phyloP scores from a whole-genome alignment of 1,284 basidiomycete species.

The Austroboletus niveus region DNA sequence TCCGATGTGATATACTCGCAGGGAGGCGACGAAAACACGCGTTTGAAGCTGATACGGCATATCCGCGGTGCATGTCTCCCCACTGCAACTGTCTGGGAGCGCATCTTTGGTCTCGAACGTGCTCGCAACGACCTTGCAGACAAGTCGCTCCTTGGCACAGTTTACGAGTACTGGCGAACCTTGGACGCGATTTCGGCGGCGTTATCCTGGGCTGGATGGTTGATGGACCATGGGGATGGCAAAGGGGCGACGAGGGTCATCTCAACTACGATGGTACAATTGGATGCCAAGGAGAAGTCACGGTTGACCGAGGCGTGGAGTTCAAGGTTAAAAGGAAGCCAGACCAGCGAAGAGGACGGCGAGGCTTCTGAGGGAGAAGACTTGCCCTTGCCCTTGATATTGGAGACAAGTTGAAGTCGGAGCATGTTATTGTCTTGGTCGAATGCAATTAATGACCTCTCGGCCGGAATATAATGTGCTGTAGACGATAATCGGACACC shows the following conservation, averaged over 20 bases:
- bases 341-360: conserved; percentile 23
- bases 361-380: conserved; percentile 16
- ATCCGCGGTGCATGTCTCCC: conserved; percentile 43
- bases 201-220: conserved; percentile 46
- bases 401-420: conserved; percentile 13
- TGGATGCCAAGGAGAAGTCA: conserved; percentile 19
- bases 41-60: conserved; percentile 39
- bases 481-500: background rate
- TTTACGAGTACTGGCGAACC: conserved; percentile 45
- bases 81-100: conserved; percentile 44
- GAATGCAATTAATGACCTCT: too few relatives aligned
- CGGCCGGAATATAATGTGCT: background rate
- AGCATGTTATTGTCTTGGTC: background rate
- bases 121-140: conserved; percentile 21
- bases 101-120: conserved; percentile 37
- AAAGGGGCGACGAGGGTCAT: conserved; percentile 37
- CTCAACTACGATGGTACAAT: conserved; percentile 27
- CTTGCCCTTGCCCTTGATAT: conserved; percentile 15
- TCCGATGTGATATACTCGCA: conserved; percentile 31
- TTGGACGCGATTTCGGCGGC: conserved; percentile 39
- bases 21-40: conserved; percentile 16
- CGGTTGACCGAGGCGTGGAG: conserved; percentile 32
- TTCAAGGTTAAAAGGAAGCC: conserved; percentile 24
- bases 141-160: conserved; percentile 34
- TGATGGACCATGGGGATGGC: conserved; percentile 40